Conservation (phyloP, 2,329 filamentous ascomycete genomes). For the Ilyonectria sp. region DNA sequence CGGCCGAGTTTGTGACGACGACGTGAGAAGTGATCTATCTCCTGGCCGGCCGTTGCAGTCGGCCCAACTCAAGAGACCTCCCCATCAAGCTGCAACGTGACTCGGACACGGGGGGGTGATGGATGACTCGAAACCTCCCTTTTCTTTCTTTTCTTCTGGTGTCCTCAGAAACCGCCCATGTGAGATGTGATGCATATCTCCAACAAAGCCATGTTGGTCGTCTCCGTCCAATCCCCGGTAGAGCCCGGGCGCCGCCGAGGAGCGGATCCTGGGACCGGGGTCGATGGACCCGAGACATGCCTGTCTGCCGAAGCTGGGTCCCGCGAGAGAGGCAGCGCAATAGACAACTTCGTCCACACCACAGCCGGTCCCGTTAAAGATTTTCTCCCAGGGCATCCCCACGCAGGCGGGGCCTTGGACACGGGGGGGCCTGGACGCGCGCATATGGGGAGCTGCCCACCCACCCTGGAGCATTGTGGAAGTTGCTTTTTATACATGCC, state of each 20-base stretch:
- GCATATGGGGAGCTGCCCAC: constrained; percentile 28
- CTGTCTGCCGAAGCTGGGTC: constrained; percentile 27
- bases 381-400: constrained; percentile 28
- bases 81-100: constrained; percentile 24
- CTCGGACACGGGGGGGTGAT: constrained; percentile 20
- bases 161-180: constrained; percentile 21
- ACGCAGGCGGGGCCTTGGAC: constrained; percentile 29
- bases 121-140: constrained; percentile 11
- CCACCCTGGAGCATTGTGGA: constrained; percentile 20
- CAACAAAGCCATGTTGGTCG: constrained; percentile 4
- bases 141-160: constrained; percentile 17
- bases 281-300: constrained; percentile 23
- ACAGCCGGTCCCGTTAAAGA: constrained; percentile 19
- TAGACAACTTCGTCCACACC: constrained; percentile 9
- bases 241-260: constrained; percentile 35
- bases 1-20: constrained; percentile 5
- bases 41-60: constrained; percentile 3
- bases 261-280: constrained; percentile 36
- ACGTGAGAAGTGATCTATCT: constrained; percentile 25
- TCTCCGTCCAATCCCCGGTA: constrained; percentile 15
- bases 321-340: constrained; percentile 11
- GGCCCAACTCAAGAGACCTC: background rate
- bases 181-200: constrained; percentile 30
- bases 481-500: constrained; percentile 27
- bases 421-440: constrained; percentile 29